Evolutionary conservation across 768 basidiomycete genomes (phyloP), one percentile per base, ranked within the genome.

Genomic region (Mycena olivaceomarginata): DNA sequence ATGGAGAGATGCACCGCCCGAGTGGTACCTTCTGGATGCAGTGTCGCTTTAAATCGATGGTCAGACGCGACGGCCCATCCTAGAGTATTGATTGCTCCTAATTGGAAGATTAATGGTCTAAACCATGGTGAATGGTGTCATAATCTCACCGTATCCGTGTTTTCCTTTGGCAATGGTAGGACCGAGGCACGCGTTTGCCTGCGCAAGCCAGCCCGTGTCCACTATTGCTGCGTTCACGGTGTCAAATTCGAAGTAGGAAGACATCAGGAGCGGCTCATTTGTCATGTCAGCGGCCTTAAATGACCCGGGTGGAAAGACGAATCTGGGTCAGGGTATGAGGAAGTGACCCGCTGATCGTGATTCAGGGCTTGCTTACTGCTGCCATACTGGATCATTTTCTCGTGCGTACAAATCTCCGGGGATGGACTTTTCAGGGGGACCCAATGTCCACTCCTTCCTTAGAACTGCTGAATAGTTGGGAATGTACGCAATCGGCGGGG

Each of bases 31-130:
- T 41, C 40, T 2, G 9, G 15, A 12, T 37, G 53, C 13, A 69
- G n/a, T 5, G 25, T 9, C 12, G 41, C 9, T 9, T 15, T 5
- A 16, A 40, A 41, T 8, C 6, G 39, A 20, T 15, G 8, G 31
- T 69, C 45, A 5, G 41, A 12, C 10, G 11, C 2, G 11, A 69
- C 20, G 1, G 20, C 1, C 7, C 39, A 69, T 56, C 20, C 12
- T 15, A 70, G 40, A 15, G 22, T 70, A 40, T 70, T 43, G n/a
- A 60, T 46, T 22, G 45, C 10, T 22, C 68, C 68, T 70, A n/a
- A 2, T 18, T 7, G 65, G 16, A 31, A 22, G 7, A 46, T 20
- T 41, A 40, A 13, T 10, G 25, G 3, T 6, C 18, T 25, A 2
- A 2, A 5, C 11, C 16, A 1, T 51, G 4, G 39, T 20, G 25